A percentile compares a stretch with the other conserved stretches of the same genome.
These are phyloP conservation scores for Aspergillus sclerotialis DNA, from an alignment of 2,329 filamentous ascomycete species.

Conservation along the genomic window DNA sequence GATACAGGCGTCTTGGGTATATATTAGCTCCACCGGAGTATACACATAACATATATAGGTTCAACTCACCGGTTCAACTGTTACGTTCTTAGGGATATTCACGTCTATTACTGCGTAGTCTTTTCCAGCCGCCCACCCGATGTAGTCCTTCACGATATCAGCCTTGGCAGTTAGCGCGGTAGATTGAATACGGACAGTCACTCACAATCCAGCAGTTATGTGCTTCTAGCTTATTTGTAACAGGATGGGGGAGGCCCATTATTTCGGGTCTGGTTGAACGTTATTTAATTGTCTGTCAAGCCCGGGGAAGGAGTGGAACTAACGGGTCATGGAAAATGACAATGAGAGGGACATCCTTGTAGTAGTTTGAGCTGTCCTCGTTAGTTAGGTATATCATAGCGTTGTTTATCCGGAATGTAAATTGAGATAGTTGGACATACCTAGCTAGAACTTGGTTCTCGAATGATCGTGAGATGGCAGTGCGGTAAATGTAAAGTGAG, in stretches of 20 bases:
- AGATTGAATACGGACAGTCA: conserved; percentile 16
- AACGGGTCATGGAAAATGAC: conserved; percentile 88
- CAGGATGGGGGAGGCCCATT: conserved; percentile 57
- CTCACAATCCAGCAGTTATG: conserved; percentile 87
- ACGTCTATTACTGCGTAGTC: conserved; percentile 83
- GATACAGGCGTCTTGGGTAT: conserved; percentile 21
- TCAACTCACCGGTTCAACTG: conserved; percentile 50
- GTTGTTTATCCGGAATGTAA: too few relatives aligned
- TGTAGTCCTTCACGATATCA: conserved; percentile 72
- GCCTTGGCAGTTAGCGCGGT: conserved; percentile 49
- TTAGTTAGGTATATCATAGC: conserved; percentile 1
- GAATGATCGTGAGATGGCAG: conserved; percentile 66
- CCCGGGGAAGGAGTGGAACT: conserved; percentile 32
- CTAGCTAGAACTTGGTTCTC: conserved; percentile 83
- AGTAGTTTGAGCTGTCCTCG: conserved; percentile 52
- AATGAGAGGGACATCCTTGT: conserved; percentile 60
- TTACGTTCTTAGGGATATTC: conserved; percentile 76
- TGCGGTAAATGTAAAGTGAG: conserved; percentile 70
- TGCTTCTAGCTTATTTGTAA: conserved; percentile 67
- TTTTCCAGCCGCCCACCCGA: conserved; percentile 73
- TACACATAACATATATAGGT: conserved; percentile 7
- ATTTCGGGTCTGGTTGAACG: conserved; percentile 55
- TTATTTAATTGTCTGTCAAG: background rate
- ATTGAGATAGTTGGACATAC: conserved; percentile 25
- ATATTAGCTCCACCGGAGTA: too few relatives aligned